Percentiles rank a stretch among this genome's conserved stretches.
These are phyloP conservation scores for Pyronema domesticum DNA, from an alignment of 495 filamentous ascomycete species.

Conservation along the genomic window DNA sequence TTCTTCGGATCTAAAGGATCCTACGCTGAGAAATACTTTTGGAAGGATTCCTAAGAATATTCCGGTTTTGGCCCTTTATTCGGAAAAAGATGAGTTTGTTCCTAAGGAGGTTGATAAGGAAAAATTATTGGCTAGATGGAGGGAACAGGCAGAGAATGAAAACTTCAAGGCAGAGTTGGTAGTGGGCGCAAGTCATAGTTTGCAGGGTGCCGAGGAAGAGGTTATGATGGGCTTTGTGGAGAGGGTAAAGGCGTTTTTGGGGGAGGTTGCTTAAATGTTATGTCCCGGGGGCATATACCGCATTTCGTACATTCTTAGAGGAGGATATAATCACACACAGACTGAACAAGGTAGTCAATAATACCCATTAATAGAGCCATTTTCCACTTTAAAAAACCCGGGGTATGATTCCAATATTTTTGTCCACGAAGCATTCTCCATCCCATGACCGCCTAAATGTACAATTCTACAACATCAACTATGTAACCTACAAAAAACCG, in stretches of 20 bases:
- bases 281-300: too few relatives aligned
- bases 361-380: too few relatives aligned
- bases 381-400: too few relatives aligned
- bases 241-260: slow-evolving; percentile 41
- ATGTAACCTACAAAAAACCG: neutral
- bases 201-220: slow-evolving; percentile 32
- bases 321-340: too few relatives aligned
- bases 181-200: slow-evolving; percentile 43
- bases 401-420: too few relatives aligned
- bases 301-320: too few relatives aligned
- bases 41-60: slow-evolving; percentile 38
- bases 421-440: too few relatives aligned
- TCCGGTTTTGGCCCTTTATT: slow-evolving; percentile 47
- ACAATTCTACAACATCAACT: neutral
- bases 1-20: slow-evolving; percentile 53
- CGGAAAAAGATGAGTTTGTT: slow-evolving; percentile 56
- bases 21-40: slow-evolving; percentile 44
- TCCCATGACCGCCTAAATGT: neutral
- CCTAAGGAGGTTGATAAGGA: slow-evolving; percentile 44
- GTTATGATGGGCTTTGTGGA: slow-evolving; percentile 34
- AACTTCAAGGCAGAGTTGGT: slow-evolving; percentile 28
- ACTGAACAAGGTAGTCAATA: too few relatives aligned
- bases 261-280: slow-evolving; percentile 20
- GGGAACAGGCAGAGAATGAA: slow-evolving; percentile 35
- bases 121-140: slow-evolving; percentile 46